Percentiles rank a stretch among this genome's conserved stretches.
These are phyloP conservation scores for Apiospora kogelbergensis DNA, from an alignment of 2,329 filamentous ascomycete genomes.

Conservation along the genomic window DNA sequence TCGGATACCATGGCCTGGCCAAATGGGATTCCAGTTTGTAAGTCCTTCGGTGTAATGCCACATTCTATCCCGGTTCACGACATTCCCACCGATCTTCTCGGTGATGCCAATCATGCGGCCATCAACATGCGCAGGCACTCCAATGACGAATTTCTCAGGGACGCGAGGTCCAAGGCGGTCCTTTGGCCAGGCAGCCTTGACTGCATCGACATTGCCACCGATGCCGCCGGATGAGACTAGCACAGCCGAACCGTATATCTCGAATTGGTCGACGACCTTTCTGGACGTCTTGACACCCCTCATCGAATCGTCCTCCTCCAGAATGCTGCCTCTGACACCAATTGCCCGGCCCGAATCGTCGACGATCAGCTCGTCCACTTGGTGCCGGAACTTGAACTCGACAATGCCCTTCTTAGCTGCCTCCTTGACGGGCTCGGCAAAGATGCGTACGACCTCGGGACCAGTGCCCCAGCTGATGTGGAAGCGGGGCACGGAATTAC, in stretches of 20 bases:
- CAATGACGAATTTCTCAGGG: conserved; percentile 56
- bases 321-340: conserved; percentile 53
- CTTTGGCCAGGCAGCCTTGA: conserved; percentile 57
- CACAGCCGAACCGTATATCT: conserved; percentile 52
- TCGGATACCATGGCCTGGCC: conserved; percentile 61
- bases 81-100: conserved; percentile 49
- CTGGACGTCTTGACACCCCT: conserved; percentile 54
- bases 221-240: conserved; percentile 60
- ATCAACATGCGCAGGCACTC: conserved; percentile 64
- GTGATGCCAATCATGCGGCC: conserved; percentile 61
- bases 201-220: conserved; percentile 60
- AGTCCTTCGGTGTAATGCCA: conserved; percentile 67
- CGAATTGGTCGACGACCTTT: conserved; percentile 49
- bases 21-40: conserved; percentile 62
- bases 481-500: conserved; percentile 63
- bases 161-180: conserved; percentile 57
- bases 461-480: conserved; percentile 63
- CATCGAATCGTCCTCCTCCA: conserved; percentile 48
- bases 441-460: conserved; percentile 58
- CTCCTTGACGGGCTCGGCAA: conserved; percentile 53
- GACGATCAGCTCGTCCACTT: conserved; percentile 55
- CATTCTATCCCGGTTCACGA: conserved; percentile 64
- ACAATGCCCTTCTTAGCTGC: conserved; percentile 54
- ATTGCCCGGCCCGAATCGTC: conserved; percentile 51
- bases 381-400: conserved; percentile 55